Evolutionary conservation across 192 early-diverging fungal species (phyloP), one percentile per base, ranked within the genome.

Genomic region (Nowakowskiella sp.): DNA sequence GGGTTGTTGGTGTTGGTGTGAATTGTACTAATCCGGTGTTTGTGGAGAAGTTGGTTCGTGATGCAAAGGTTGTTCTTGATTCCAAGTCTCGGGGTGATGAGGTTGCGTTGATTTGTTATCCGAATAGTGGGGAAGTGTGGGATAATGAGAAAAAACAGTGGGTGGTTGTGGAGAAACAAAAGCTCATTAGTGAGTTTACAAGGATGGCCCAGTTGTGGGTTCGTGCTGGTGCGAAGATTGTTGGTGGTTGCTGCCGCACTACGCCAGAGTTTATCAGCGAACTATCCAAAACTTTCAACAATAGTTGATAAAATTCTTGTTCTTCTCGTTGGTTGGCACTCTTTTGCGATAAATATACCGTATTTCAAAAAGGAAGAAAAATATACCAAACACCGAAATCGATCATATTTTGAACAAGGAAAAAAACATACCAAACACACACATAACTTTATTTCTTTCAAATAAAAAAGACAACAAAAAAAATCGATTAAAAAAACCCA

Each of bases 161-260:
- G 75, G 24, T 53, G 1, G 19, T 13, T 3, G 33, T 46, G 13
- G 31, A 39, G 7, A 46, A 49, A 16, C 44, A 46, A 28, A 32
- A 66, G 9, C 32, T 47, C 26, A 32, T 57, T 6, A 43, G 52
- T 6, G 28, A 31, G n/a, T 80, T 79, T 68, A 68, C 61, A 2
- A 19, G 24, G 0, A 30, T 49, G 25, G 52, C 65, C 25, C 46
- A 39, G 33, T 26, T 60, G 8, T 79, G 68, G 51, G 46, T 55
- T 10, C 13, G 65, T n/a, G 21, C 42, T 27, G 82, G 73, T n/a
- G 64, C 63, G 1, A 58, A 49, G 4, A 55, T 74, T 1, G 61
- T 81, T 24, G 82, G 82, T 5, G 82, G 81, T 2, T 83, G 82
- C 53, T 84, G 82, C 55, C 64, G 68, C 33, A 76, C 76, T n/a